phyloP scores from a whole-genome alignment of 163 green algal species.

The Coccomyxa subellipsoidea region DNA sequence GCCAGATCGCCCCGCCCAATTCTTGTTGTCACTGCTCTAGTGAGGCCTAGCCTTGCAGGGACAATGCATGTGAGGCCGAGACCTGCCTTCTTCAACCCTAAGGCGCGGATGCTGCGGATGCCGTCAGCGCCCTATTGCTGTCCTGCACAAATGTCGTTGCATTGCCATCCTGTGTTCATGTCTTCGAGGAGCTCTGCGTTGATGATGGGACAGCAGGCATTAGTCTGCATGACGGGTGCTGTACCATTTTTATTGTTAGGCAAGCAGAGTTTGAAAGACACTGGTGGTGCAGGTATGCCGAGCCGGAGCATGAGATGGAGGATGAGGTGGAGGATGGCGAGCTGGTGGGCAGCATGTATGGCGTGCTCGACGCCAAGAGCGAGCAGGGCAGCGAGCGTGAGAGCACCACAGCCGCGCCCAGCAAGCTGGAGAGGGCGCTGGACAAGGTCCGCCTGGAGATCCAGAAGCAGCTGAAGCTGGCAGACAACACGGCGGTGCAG shows the following conservation, averaged over 20 bases:
- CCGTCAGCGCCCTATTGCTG: too few relatives aligned
- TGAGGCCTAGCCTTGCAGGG: too few relatives aligned
- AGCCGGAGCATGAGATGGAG: slow-evolving; percentile 62
- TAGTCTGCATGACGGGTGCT: too few relatives aligned
- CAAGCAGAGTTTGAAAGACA: background rate
- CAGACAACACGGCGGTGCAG: background rate
- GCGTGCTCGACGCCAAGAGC: slow-evolving; percentile 40
- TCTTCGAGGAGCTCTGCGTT: too few relatives aligned
- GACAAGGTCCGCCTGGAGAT: background rate
- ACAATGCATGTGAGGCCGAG: too few relatives aligned
- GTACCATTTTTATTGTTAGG: too few relatives aligned
- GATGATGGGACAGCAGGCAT: too few relatives aligned
- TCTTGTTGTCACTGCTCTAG: background rate
- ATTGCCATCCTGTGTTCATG: too few relatives aligned
- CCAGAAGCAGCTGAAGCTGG: background rate
- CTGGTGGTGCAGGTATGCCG: background rate
- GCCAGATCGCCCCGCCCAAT: too few relatives aligned
- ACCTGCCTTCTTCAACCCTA: too few relatives aligned
- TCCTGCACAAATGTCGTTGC: too few relatives aligned
- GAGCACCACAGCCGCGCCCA: background rate
- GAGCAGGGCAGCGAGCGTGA: background rate
- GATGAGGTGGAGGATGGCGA: slow-evolving; percentile 54
- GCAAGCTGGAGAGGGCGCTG: background rate
- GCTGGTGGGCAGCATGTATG: slow-evolving; percentile 73
- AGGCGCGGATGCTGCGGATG: too few relatives aligned